Evolutionary conservation across 2,329 filamentous ascomycete species (phyloP).

Genomic region (Helminthosporium solani): DNA sequence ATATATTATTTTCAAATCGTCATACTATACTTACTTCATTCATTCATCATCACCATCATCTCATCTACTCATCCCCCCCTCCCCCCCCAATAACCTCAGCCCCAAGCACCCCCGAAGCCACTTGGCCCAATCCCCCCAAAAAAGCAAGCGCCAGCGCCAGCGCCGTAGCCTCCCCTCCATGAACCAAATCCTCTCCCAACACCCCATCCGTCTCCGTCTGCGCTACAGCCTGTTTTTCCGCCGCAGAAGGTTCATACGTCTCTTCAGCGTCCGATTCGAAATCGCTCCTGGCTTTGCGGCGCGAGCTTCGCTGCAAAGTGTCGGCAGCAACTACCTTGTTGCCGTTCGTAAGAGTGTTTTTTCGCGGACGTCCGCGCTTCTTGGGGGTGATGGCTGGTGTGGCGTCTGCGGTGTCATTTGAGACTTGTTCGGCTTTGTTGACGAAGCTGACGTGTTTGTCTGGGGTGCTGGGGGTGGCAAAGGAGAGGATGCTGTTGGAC

Average conservation of each 20-base stretch:
- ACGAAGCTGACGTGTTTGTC: slow-evolving; percentile 33
- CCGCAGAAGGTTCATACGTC: slow-evolving; percentile 27
- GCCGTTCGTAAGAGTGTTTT: slow-evolving; percentile 17
- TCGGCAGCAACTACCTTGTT: slow-evolving; percentile 10
- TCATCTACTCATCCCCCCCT: slow-evolving; percentile 17
- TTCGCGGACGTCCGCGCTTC: slow-evolving; percentile 33
- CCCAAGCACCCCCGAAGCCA: slow-evolving; percentile 36
- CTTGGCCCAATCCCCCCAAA: slow-evolving; percentile 36
- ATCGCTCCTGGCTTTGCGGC: slow-evolving; percentile 17
- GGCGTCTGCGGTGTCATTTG: slow-evolving; percentile 10
- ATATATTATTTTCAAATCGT: too few relatives aligned
- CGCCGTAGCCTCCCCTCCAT: slow-evolving; percentile 39
- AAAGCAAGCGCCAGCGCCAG: slow-evolving; percentile 37
- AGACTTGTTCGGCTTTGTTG: slow-evolving; percentile 2
- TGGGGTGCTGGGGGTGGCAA: slow-evolving; percentile 20
- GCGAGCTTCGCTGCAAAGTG: slow-evolving; percentile 22
- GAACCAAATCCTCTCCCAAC: slow-evolving; percentile 26
- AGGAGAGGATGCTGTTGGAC: slow-evolving; percentile 33
- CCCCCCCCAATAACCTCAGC: slow-evolving; percentile 34
- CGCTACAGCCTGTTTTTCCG: slow-evolving; percentile 23
- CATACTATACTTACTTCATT: too few relatives aligned
- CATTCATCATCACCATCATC: too few relatives aligned
- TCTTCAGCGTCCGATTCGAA: slow-evolving; percentile 26
- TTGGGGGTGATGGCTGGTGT: slow-evolving; percentile 20
- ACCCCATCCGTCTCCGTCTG: slow-evolving; percentile 36